Base-by-base conservation (phyloP, 768 basidiomycete genomes). In the Boletus sp. region DNA sequence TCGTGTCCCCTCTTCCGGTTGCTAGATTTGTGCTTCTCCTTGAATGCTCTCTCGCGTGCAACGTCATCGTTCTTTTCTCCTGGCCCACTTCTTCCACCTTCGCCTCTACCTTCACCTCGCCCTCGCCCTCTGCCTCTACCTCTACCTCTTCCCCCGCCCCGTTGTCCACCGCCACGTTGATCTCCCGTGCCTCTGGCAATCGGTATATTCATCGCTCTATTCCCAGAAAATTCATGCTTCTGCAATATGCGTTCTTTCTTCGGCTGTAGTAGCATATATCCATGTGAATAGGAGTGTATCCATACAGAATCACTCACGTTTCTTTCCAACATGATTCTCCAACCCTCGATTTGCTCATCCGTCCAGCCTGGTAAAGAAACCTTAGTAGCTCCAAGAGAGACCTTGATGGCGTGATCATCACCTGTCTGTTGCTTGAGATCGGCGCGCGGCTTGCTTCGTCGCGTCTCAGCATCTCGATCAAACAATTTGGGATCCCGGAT, bases 331-430 rank as follows among this genome's bases (percentile, higher is more conserved):
- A 96, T 92, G 54, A 90, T 85, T 55, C 74, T 82, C 94, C 94
- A 97, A 0, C 94, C 94, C 71, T 97, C 94, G 29, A 97, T 85
- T 67, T 96, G 94, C 62, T 89, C 89, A 65, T 97, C 85, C 10
- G 69, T 76, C 85, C 87, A 90, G 11, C 88, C 88, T 87, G 52
- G 29, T 7, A 10, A 57, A 42, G 9, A 36, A 29, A 40, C 5
- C 0, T 62, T 12, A 58, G 40, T 33, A 17, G 5, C 7, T 37
- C 14, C 8, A 18, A 50, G 6, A 37, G 36, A 30, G 39, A 53
- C 18, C 11, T 54, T 18, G 48, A n/a, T 24, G 11, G 18, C 8
- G 17, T 48, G 50, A 46, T 15, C 62, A 75, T 60, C 60, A 80
- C 90, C 86, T 36, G 92, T 96, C 62, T 82, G 78, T 20, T 79